Percentiles rank a stretch among this genome's conserved stretches.
Evolutionary conservation across 768 basidiomycete species (phyloP).

Genomic region (Kwoniella europaea): DNA sequence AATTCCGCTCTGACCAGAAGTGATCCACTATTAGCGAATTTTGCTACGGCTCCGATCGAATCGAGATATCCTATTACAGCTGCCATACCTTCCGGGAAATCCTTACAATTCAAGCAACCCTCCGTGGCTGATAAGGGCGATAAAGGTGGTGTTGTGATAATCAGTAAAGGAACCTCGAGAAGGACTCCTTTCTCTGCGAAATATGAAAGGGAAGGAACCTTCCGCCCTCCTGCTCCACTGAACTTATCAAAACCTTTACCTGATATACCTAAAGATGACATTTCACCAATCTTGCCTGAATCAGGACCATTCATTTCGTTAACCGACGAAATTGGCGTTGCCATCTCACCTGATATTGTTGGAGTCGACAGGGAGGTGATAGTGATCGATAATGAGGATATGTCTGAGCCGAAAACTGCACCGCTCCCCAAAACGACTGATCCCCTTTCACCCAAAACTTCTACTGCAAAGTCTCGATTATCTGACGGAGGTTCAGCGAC

Average conservation of each 20-base stretch:
- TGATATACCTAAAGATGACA: constrained; percentile 16
- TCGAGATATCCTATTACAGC: constrained; percentile 15
- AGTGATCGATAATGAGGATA: neutral
- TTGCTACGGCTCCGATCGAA: constrained; percentile 4
- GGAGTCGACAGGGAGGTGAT: neutral
- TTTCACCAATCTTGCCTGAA: constrained; percentile 7
- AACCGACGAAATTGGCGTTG: constrained; percentile 33
- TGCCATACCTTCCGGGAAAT: constrained; percentile 7
- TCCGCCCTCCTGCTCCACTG: constrained; percentile 13
- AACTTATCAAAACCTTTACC: constrained; percentile 27
- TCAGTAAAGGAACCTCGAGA: constrained; percentile 6
- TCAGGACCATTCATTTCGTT: constrained; percentile 12
- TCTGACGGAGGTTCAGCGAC: constrained; percentile 32
- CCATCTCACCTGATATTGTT: constrained; percentile 33
- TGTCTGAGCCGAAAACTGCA: constrained; percentile 10
- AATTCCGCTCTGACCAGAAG: constrained; percentile 12
- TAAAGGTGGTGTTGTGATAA: constrained; percentile 28
- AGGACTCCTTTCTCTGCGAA: neutral
- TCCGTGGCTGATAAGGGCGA: constrained; percentile 25
- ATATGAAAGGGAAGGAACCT: neutral
- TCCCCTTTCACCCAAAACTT: constrained; percentile 11
- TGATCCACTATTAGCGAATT: constrained; percentile 17
- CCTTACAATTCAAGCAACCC: constrained; percentile 33
- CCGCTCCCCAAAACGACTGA: neutral
- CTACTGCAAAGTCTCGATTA: constrained; percentile 7